A percentile compares a stretch with the other conserved stretches of the same genome.
These are phyloP conservation scores for Myxozyma kluyveri DNA, from an alignment of 805 yeast species.

Conservation along the genomic window DNA sequence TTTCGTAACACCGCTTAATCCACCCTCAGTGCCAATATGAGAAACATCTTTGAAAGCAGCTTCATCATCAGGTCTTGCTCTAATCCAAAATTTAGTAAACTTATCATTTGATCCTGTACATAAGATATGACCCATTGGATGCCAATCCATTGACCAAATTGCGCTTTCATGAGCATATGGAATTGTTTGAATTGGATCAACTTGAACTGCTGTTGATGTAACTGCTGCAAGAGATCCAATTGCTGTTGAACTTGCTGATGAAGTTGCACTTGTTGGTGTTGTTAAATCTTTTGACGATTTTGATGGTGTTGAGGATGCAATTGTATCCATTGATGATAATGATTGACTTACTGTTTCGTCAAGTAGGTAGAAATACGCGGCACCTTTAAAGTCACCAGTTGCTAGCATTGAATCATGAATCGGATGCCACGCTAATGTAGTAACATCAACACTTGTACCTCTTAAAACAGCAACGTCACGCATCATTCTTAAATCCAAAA, in stretches of 20 bases:
- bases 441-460: slow-evolving; percentile 79
- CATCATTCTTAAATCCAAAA: slow-evolving; percentile 86
- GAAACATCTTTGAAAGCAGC: slow-evolving; percentile 77
- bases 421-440: slow-evolving; percentile 92
- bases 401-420: slow-evolving; percentile 73
- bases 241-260: slow-evolving; percentile 19
- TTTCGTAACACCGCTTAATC: no score
- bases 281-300: background rate
- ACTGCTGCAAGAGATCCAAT: background rate
- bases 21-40: slow-evolving; percentile 42
- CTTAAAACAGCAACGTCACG: slow-evolving; percentile 68
- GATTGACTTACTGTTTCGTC: slow-evolving; percentile 41
- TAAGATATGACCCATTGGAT: slow-evolving; percentile 88
- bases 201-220: slow-evolving; percentile 18
- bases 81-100: slow-evolving; percentile 88
- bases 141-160: slow-evolving; percentile 83
- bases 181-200: slow-evolving; percentile 46
- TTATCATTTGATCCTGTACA: slow-evolving; percentile 93
- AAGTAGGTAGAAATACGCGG: slow-evolving; percentile 72
- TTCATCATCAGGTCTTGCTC: slow-evolving; percentile 88
- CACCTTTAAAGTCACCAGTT: slow-evolving; percentile 87
- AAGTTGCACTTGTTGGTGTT: background rate
- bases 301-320: background rate
- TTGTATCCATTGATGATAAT: slow-evolving; percentile 30
- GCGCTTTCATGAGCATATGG: slow-evolving; percentile 96